Conservation (phyloP, 208 protist genomes). For the Leishmania arabica region DNA sequence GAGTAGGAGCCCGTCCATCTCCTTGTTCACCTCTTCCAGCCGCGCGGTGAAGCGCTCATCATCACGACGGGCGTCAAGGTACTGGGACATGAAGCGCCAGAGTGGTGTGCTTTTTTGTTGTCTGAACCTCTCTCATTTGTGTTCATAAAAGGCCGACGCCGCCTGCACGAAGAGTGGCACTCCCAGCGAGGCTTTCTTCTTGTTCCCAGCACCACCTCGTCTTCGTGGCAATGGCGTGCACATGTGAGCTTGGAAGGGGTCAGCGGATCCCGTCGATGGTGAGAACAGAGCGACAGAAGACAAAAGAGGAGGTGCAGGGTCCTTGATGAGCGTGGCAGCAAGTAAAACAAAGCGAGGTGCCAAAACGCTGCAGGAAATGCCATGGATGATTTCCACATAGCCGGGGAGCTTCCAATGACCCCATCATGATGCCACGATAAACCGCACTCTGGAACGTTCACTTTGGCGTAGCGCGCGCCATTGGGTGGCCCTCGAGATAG, state of each 20-base stretch:
- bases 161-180: neutral
- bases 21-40: constrained; percentile 70
- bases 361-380: neutral
- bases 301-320: neutral
- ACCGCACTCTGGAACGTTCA: too few relatives aligned
- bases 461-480: neutral
- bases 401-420: neutral
- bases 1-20: constrained; percentile 72
- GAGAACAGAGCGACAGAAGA: neutral
- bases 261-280: neutral
- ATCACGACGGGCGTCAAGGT: constrained; percentile 13
- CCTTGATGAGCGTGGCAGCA: neutral
- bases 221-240: neutral
- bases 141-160: neutral
- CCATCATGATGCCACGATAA: neutral
- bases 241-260: neutral
- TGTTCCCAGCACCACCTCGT: neutral
- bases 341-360: neutral
- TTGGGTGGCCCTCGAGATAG: neutral
- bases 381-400: neutral
- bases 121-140: neutral
- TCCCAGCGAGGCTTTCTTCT: neutral
- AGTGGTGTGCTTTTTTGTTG: neutral
- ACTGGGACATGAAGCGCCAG: constrained; percentile 8
- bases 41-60: constrained; percentile 48